Evolutionary conservation across 768 basidiomycete genomes (phyloP).

Genomic region (Panus rudis): DNA sequence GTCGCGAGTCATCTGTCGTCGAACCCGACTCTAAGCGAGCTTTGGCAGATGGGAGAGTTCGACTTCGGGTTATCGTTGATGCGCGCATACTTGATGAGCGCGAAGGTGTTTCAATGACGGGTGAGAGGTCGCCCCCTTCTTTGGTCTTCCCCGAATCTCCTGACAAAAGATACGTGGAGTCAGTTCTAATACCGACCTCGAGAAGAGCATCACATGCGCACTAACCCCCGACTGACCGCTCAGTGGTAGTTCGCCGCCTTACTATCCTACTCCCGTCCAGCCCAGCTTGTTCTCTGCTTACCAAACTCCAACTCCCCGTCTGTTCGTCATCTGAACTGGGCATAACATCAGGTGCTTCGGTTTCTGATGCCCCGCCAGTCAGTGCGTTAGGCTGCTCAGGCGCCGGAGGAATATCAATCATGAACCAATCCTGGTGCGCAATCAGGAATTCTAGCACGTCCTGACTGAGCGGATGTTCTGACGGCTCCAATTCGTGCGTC

Average conservation of each 20-base stretch:
- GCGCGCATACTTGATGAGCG: constrained; percentile 22
- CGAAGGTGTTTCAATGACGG: constrained; percentile 40
- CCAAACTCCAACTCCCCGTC: constrained; percentile 50
- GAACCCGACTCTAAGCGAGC: constrained; percentile 3
- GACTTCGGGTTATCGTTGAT: constrained; percentile 48
- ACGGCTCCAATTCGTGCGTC: constrained; percentile 75
- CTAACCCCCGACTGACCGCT: constrained; percentile 26
- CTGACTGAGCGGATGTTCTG: constrained; percentile 84
- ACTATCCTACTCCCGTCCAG: constrained; percentile 31
- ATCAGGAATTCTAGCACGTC: constrained; percentile 92
- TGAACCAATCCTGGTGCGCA: constrained; percentile 92
- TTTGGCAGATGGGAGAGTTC: constrained; percentile 48
- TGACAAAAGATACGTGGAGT: constrained; percentile 3
- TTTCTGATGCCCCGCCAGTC: constrained; percentile 2
- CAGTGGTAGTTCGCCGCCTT: constrained; percentile 53
- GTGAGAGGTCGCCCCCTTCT: constrained; percentile 30
- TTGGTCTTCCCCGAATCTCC: constrained; percentile 25
- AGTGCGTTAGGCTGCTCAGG: constrained; percentile 20
- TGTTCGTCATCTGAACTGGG: constrained; percentile 32
- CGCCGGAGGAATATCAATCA: constrained; percentile 79
- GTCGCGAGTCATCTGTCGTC: constrained; percentile 31
- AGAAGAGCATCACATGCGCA: neutral
- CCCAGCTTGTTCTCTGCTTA: constrained; percentile 27
- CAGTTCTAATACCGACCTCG: constrained; percentile 3
- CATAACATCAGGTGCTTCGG: constrained; percentile 26